phyloP scores from a whole-genome alignment of 305 asterid genomes.

The Solanum hybrid region DNA sequence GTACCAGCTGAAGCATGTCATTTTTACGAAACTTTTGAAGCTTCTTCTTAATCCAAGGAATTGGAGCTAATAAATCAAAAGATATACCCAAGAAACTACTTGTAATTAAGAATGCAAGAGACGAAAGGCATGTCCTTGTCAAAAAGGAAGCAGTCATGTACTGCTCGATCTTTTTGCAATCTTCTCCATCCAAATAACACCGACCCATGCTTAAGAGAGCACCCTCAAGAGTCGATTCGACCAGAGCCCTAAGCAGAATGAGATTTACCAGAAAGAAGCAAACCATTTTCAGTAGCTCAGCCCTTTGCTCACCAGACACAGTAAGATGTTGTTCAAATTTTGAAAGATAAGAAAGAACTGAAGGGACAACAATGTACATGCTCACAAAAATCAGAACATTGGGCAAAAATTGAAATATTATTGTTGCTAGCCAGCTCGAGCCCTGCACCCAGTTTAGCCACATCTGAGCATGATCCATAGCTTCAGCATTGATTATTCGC shows the following conservation, averaged over 20 bases:
- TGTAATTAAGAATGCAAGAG: constrained; percentile 85
- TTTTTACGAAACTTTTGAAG: constrained; percentile 68
- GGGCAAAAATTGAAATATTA: constrained; percentile 94
- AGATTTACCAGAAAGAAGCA: constrained; percentile 94
- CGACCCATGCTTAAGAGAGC: constrained; percentile 83
- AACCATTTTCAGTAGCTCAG: constrained; percentile 90
- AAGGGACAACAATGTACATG: constrained; percentile 88
- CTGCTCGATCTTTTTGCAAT: constrained; percentile 85
- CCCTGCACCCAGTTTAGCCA: constrained; percentile 96
- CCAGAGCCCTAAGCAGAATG: constrained; percentile 79
- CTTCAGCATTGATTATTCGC: constrained; percentile 87
- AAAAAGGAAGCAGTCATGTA: constrained; percentile 75
- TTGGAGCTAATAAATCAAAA: constrained; percentile 81
- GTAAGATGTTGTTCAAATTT: constrained; percentile 77
- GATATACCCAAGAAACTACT: constrained; percentile 96
- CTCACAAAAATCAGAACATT: constrained; percentile 87
- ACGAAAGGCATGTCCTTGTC: constrained; percentile 85
- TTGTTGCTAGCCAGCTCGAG: constrained; percentile 85
- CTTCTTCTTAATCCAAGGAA: constrained; percentile 59
- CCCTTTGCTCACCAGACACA: constrained; percentile 28
- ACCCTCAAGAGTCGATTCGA: constrained; percentile 85
- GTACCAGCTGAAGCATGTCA: constrained; percentile 95
- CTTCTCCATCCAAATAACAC: constrained; percentile 95
- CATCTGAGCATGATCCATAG: constrained; percentile 80
- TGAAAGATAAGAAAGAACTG: constrained; percentile 87